Base-by-base conservation (phyloP, 2,329 filamentous ascomycete genomes). In the Epichloe gansuensis region DNA sequence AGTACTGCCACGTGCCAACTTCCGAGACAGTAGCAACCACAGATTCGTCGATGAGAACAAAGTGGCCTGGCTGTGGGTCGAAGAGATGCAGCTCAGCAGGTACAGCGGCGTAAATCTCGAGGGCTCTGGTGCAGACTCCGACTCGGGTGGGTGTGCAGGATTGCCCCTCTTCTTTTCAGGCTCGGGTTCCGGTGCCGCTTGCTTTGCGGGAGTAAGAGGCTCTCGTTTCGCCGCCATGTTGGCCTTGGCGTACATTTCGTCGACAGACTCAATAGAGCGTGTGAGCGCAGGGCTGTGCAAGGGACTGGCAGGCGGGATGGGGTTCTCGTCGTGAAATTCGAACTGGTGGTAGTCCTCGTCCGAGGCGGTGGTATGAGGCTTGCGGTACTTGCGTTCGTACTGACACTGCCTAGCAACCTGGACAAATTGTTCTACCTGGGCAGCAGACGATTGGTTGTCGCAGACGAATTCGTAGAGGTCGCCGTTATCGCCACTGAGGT, bases 391-490 rank as follows among this genome's bases (percentile, higher is more conserved):
- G 63, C 91, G 82, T 73, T 98, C 93, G 85, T 94, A 98, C 69
- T 98, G 93, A 67, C 93, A 96, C 79, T 96, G 85, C 54, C 88
- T 80, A 7, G 93, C 88, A 51, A 89, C 83, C 51, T 85, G 76
- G 63, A 91, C 82, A 67, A 98, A 97, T 15, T 85, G 81, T 46
- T 84, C 77, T 25, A 93, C 85, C 60, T 91, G 86, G 47, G 82
- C 77, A 3, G 82, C 72, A 31, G 82, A 75, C 43, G 86, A 80
- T 12, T 83, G 83, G 41, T 75, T 68, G 70, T 97, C 93, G 72
- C 91, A 97, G 58, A 98, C 87, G 65, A 97, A 98, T 68, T 98
- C 91, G 77, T 88, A 98, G n/a, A 97, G 78, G 69, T 98, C 93
- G 51, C 90, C 91, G 35, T 82, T 78, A 74, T 98, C 93, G 53